A percentile compares a stretch with the other conserved stretches of the same genome.
phyloP scores from a whole-genome alignment of 441 rosid genomes.

The Aleurites moluccanus region DNA sequence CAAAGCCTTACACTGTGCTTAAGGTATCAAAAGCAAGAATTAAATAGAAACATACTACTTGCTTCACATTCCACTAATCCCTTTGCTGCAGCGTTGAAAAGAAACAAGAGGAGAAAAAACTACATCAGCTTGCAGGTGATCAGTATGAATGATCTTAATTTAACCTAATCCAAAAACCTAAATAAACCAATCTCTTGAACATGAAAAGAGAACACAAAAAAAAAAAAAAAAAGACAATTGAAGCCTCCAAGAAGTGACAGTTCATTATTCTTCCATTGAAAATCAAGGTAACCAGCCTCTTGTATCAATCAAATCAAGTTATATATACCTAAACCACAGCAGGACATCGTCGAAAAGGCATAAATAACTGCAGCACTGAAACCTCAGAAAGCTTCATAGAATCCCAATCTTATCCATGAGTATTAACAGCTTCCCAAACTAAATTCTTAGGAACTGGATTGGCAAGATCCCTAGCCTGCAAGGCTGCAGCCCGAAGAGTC shows the following conservation, averaged over 20 bases:
- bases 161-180: slow-evolving; percentile 19
- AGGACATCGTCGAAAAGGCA: slow-evolving; percentile 9
- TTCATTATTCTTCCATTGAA: slow-evolving; percentile 29
- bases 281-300: slow-evolving; percentile 23
- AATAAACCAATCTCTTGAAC: slow-evolving; percentile 14
- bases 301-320: slow-evolving; percentile 25
- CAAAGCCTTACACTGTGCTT: not conserved
- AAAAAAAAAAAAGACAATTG: not conserved
- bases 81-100: slow-evolving; percentile 17
- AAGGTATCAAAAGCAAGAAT: slow-evolving; percentile 14
- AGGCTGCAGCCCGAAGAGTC: slow-evolving; percentile 52
- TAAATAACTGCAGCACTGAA: slow-evolving; percentile 18
- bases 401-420: slow-evolving; percentile 48
- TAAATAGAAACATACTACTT: slow-evolving; percentile 15
- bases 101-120: slow-evolving; percentile 7
- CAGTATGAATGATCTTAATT: slow-evolving; percentile 8
- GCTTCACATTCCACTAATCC: slow-evolving; percentile 18
- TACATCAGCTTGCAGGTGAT: slow-evolving; percentile 26
- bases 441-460: slow-evolving; percentile 56
- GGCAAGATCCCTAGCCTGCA: slow-evolving; percentile 59
- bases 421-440: slow-evolving; percentile 76
- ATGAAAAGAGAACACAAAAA: slow-evolving; percentile 9
- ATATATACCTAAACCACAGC: slow-evolving; percentile 16
- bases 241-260: slow-evolving; percentile 31
- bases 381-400: slow-evolving; percentile 19